Conservation (phyloP, 2,329 filamentous ascomycete species). For the Trichoderma guizhouense region DNA sequence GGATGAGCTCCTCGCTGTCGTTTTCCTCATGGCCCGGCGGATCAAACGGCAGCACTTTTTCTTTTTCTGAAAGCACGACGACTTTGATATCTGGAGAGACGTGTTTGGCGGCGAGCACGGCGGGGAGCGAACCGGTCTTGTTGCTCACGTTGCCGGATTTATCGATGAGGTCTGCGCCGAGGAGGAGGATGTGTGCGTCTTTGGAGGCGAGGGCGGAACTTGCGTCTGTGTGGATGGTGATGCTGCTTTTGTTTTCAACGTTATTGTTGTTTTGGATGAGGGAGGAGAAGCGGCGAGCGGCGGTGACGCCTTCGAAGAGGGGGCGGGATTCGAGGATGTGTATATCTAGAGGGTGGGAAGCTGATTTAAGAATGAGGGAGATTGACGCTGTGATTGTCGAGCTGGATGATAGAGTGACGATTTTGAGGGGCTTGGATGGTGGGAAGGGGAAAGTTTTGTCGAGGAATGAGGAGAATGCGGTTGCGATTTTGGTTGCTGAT, state of each 20-base stretch:
- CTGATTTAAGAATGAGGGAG: conserved; percentile 34
- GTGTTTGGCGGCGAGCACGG: conserved; percentile 52
- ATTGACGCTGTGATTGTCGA: conserved; percentile 56
- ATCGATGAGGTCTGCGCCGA: conserved; percentile 64
- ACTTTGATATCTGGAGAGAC: conserved; percentile 45
- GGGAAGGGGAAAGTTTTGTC: conserved; percentile 13
- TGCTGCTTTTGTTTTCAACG: conserved; percentile 18
- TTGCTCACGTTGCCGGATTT: conserved; percentile 59
- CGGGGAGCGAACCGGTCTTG: conserved; percentile 62
- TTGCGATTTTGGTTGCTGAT: conserved; percentile 32
- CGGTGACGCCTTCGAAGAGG: conserved; percentile 59
- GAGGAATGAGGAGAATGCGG: conserved; percentile 36
- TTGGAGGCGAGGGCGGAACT: conserved; percentile 51
- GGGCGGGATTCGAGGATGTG: conserved; percentile 65
- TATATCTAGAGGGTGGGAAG: conserved; percentile 43
- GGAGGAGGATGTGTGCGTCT: conserved; percentile 54
- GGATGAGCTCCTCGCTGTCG: conserved; percentile 47
- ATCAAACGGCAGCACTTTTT: conserved; percentile 53
- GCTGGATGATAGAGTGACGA: conserved; percentile 61
- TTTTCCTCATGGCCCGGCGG: conserved; percentile 47
- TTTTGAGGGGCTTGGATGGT: conserved; percentile 35
- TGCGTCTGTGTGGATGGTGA: conserved; percentile 59
- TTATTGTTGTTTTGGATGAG: conserved; percentile 28
- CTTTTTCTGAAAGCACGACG: conserved; percentile 55
- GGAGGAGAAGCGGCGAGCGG: conserved; percentile 49